Evolutionary conservation across 2,329 filamentous ascomycete species (phyloP), one percentile per base, ranked within the genome.

Genomic region (Thielaviopsis euricoi): DNA sequence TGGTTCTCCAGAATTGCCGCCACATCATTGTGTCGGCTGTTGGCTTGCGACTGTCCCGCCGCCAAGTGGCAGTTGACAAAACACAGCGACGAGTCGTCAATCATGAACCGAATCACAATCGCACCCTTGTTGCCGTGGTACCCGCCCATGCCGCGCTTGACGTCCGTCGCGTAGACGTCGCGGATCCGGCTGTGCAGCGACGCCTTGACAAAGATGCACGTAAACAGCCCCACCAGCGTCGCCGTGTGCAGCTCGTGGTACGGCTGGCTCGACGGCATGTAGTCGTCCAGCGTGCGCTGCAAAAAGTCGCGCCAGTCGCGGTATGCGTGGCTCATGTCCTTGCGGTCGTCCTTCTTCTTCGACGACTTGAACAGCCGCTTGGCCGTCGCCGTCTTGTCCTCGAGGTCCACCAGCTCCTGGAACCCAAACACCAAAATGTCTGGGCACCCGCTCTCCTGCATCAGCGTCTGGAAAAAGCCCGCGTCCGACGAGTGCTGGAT

Each of bases 61-160:
- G 93, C 93, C 60, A 98, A 74, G 79, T 98, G 93, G 68, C 93
- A 98, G 67, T 98, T 98, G 72, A 97, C 80, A 70, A 98, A 91
- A 71, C 93, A 98, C 40, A 98, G 71, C 1, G 91, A 96, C 55
- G 85, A 93, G 69, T 98, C 90, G 66, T 98, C 93, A 2, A 98
- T 72, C 65, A 90, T 78, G 70, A 98, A 95, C n/a, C 93, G 87
- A 46, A 96, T 79, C 40, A 95, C 79, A 40, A 97, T 80, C 21
- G 90, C 93, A 62, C 93, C 93, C 74, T 98, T 98, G 73, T 98
- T 98, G 29, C 93, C 93, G 67, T 97, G 89, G 62, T 91, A 74
- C 19, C 93, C 93, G 54, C 90, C 91, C 86, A 98, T 93, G 57
- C 93, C 93, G 60, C 93, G 85, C 70, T 98, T 98, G 62, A 98